These are phyloP conservation scores for Penicillium bovifimosum DNA, from an alignment of 495 filamentous ascomycete species.

Conservation along the genomic window DNA sequence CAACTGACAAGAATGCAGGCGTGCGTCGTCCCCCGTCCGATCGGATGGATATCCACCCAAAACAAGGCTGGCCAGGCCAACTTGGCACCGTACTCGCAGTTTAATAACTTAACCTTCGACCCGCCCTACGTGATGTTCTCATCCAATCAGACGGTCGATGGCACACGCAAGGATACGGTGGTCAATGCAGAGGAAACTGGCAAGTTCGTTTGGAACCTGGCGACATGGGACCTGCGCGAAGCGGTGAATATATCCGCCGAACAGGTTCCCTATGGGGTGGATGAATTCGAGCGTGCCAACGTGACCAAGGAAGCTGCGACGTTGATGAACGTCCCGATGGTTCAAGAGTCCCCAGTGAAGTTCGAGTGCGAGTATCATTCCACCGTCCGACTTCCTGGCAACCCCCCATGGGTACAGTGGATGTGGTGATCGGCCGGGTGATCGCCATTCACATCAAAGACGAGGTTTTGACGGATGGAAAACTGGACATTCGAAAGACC, in stretches of 20 bases:
- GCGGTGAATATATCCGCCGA: constrained; percentile 47
- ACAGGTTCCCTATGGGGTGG: constrained; percentile 37
- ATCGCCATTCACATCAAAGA: constrained; percentile 51
- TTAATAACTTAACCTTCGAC: constrained; percentile 57
- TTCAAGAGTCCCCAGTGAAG: constrained; percentile 46
- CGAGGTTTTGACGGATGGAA: constrained; percentile 44
- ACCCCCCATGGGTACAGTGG: constrained; percentile 49
- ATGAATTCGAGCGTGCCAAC: constrained; percentile 48
- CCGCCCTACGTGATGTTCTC: constrained; percentile 55
- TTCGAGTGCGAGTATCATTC: constrained; percentile 53
- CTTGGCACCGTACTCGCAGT: constrained; percentile 53
- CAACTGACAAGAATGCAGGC: constrained; percentile 16
- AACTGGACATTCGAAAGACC: constrained; percentile 49
- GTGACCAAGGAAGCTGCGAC: constrained; percentile 41
- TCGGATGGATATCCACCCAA: constrained; percentile 43
- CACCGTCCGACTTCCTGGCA: constrained; percentile 47
- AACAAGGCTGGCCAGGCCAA: constrained; percentile 35
- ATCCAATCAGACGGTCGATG: constrained; percentile 43
- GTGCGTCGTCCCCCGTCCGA: constrained; percentile 39
- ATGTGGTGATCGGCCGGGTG: constrained; percentile 53
- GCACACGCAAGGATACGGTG: constrained; percentile 47
- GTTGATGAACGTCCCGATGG: constrained; percentile 43
- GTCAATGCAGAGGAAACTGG: constrained; percentile 49
- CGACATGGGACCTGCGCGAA: constrained; percentile 48
- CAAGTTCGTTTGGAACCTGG: constrained; percentile 54